Base-by-base conservation (phyloP, 139 green algal species). In the Micractinium conductrix region DNA sequence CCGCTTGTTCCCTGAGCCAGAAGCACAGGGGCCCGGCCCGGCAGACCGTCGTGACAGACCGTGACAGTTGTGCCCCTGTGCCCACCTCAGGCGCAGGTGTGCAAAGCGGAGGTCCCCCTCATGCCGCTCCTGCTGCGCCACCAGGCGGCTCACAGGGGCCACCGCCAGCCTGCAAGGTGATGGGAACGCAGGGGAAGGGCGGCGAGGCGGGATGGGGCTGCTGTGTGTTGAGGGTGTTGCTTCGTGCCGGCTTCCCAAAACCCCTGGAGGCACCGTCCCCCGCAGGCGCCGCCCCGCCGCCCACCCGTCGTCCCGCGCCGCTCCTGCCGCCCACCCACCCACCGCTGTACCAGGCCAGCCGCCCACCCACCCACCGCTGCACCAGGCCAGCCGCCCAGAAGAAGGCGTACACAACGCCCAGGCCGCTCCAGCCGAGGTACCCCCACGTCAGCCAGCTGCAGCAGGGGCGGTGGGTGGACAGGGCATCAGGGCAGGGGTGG, bases 71-170 rank as follows among this genome's bases (percentile, higher is more conserved):
- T n/a, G n/a, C n/a, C n/a, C n/a, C n/a, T n/a, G n/a, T n/a, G n/a
- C n/a, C n/a, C 4, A 35, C 76, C 76, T 82, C 28, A 93, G 48
- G 2, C 91, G 80, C 43, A 86, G 62, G 50, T 92, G 89, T 3
- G 44, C 63, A 43, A 78, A 83, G 14, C 93, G 82, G 9, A 91
- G 89, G 79, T 92, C 53, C 0, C 91, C 92, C 78, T 95, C 92
- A 44, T 78, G 55, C 19, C 72, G 79, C 68, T 95, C 92, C 63
- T 93, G 89, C 2, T 50, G 10, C 33, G 83, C 89, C 69, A 95
- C 89, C n/a, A 84, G 38, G 12, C 76, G 37, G 3, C 92, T 86
- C 21, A 95, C 76, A 10, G 89, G 89, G 9, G 69, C 42, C 67
- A 93, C 83, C n/a, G 90, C 68, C 40, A 85, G 65, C 84, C 83